phyloP scores from a whole-genome alignment of 306 rosid species.

The Lablab purpureus region DNA sequence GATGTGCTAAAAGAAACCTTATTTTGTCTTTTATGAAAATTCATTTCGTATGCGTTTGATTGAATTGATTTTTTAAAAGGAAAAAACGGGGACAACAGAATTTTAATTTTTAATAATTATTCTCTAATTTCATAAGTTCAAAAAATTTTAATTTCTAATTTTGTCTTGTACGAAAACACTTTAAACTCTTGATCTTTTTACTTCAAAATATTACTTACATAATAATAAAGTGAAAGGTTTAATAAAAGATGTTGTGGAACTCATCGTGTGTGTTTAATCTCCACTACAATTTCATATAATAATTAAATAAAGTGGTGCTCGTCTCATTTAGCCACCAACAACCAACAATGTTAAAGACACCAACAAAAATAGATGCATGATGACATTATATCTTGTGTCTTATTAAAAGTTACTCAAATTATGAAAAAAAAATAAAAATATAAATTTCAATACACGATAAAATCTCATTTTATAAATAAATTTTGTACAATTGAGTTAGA shows the following conservation, averaged over 20 bases:
- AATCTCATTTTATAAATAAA: too few species aligned
- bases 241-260: slow-evolving; percentile 8
- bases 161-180: too few species aligned
- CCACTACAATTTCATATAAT: slow-evolving; percentile 26
- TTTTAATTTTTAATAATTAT: not conserved
- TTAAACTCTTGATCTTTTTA: too few species aligned
- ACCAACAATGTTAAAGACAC: slow-evolving; percentile 52
- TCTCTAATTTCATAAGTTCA: not conserved
- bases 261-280: not conserved
- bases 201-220: too few species aligned
- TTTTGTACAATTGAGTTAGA: too few species aligned
- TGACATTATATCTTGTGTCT: slow-evolving; percentile 37
- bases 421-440: too few species aligned
- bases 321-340: slow-evolving; percentile 66
- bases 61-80: not conserved
- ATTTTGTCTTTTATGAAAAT: not conserved
- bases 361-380: not conserved
- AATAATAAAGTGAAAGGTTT: not conserved
- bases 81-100: not conserved
- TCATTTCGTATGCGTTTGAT: not conserved
- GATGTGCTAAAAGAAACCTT: not conserved
- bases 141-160: not conserved
- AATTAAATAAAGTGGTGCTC: slow-evolving; percentile 68
- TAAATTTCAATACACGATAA: too few species aligned
- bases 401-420: not conserved